Evolutionary conservation across 1,284 basidiomycete genomes (phyloP).

Genomic region (Microbotryomycetes sp.): DNA sequence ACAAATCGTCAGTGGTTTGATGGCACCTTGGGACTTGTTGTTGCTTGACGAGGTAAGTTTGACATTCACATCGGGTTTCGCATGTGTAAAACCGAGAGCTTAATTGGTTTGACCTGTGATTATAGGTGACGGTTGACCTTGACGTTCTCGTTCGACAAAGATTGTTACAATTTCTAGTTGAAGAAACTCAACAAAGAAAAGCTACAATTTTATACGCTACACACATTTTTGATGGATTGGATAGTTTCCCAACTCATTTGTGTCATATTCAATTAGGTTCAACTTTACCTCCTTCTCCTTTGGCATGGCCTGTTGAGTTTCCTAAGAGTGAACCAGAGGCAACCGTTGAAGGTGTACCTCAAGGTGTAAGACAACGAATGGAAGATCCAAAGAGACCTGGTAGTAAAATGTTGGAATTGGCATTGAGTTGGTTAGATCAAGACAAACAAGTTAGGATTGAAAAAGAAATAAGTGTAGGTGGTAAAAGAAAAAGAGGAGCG

Average conservation of each 20-base stretch:
- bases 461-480: conserved; percentile 44
- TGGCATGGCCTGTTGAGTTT: conserved; percentile 56
- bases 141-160: conserved; percentile 93
- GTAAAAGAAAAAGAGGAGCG: conserved; percentile 61
- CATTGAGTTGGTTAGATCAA: conserved; percentile 75
- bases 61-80: no score
- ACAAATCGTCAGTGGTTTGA: conserved; percentile 93
- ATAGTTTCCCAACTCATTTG: conserved; percentile 79
- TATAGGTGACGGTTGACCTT: conserved; percentile 88
- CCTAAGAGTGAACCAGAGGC: conserved; percentile 22
- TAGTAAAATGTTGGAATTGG: conserved; percentile 60
- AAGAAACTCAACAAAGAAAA: conserved; percentile 70
- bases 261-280: conserved; percentile 79
- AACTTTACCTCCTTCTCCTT: conserved; percentile 57
- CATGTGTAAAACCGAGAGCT: no score
- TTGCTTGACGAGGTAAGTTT: conserved; percentile 74
- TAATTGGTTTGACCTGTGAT: not conserved
- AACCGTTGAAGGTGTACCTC: conserved; percentile 20
- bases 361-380: conserved; percentile 32
- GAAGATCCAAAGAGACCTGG: conserved; percentile 37
- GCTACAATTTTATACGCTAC: conserved; percentile 94
- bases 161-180: conserved; percentile 75
- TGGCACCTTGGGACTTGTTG: conserved; percentile 90
- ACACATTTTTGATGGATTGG: conserved; percentile 88
- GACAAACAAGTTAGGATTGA: conserved; percentile 61